phyloP scores from a whole-genome alignment of 2,329 filamentous ascomycete species.

The Madurella mycetomatis region DNA sequence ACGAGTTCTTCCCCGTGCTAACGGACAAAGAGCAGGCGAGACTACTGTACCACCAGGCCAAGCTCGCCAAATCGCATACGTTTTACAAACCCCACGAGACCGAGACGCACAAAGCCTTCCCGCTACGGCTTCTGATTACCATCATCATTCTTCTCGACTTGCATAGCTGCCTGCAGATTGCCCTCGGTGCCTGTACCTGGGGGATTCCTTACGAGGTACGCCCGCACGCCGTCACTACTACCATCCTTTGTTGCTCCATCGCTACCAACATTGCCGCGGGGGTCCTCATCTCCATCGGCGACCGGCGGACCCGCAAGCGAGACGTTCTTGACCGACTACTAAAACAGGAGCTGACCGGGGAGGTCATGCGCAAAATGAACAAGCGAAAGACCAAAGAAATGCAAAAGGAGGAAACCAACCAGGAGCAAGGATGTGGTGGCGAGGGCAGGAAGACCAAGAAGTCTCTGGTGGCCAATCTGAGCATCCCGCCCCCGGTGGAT shows the following conservation, averaged over 20 bases:
- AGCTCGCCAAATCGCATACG: conserved; percentile 76
- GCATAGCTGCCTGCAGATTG: conserved; percentile 75
- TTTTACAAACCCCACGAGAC: conserved; percentile 91
- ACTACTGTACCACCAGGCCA: conserved; percentile 71
- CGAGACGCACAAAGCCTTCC: conserved; percentile 74
- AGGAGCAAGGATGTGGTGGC: neutral
- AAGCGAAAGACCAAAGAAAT: conserved; percentile 41
- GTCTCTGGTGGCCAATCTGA: neutral
- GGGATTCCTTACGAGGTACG: conserved; percentile 67
- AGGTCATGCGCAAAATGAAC: conserved; percentile 48
- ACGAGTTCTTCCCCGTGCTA: conserved; percentile 55
- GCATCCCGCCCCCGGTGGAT: neutral
- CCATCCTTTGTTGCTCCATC: conserved; percentile 76
- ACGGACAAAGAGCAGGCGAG: conserved; percentile 61
- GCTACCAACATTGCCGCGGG: conserved; percentile 73
- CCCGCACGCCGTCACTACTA: conserved; percentile 69
- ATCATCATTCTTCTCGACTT: conserved; percentile 76
- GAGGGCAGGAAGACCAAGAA: neutral
- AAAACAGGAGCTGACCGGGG: conserved; percentile 67
- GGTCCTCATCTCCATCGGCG: conserved; percentile 70
- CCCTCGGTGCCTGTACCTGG: conserved; percentile 75
- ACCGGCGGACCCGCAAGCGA: conserved; percentile 76
- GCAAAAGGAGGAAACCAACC: conserved; percentile 8
- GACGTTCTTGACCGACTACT: conserved; percentile 75
- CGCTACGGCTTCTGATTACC: conserved; percentile 66